Base-by-base conservation (phyloP, 1,284 basidiomycete species). In the Ustilago vetiveriae region DNA sequence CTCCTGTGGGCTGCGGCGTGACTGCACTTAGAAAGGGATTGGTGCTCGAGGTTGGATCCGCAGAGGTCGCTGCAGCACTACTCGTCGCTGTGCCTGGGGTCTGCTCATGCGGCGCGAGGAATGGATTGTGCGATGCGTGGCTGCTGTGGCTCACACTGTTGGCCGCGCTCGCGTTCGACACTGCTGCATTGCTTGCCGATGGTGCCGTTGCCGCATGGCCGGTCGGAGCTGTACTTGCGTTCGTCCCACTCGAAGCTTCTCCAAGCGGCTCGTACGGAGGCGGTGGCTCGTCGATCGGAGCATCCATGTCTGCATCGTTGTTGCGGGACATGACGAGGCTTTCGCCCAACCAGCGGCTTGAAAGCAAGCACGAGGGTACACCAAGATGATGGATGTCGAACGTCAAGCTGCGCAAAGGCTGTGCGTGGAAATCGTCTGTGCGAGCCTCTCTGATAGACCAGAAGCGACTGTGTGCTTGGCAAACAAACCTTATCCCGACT, bases 201-300 rank as follows among this genome's bases (percentile, higher is more conserved):
- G 36, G 8, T n/a, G 41, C 26, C 3, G 21, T 36, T 7, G 22
- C 9, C 14, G 43, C 16, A 5, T n/a, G 23, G 17, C 19, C 43
- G 9, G 44, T 38, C n/a, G n/a, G n/a, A n/a, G n/a, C n/a, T n/a
- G n/a, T n/a, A n/a, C n/a, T n/a, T n/a, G n/a, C n/a, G 23, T 40
- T 33, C 14, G 50, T 19, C 17, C 19, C 13, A 33, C 30, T 22
- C 19, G 21, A 21, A 14, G 45, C 17, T 13, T 21, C 17, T 0
- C 22, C 39, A 9, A 57, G 23, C 19, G 52, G 50, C 17, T 70
- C 67, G 49, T 70, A 70, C 21, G 67, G 62, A 33, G 67, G 67
- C 38, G 67, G 67, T 22, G 67, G 60, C 36, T 65, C 67, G 48
- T 70, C 57, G 13, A 53, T 56, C 11, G 62, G 10, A 26, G 46